Evolutionary conservation across 2,329 filamentous ascomycete genomes (phyloP), one percentile per base, ranked within the genome.

Genomic region (Nakataea oryzae): DNA sequence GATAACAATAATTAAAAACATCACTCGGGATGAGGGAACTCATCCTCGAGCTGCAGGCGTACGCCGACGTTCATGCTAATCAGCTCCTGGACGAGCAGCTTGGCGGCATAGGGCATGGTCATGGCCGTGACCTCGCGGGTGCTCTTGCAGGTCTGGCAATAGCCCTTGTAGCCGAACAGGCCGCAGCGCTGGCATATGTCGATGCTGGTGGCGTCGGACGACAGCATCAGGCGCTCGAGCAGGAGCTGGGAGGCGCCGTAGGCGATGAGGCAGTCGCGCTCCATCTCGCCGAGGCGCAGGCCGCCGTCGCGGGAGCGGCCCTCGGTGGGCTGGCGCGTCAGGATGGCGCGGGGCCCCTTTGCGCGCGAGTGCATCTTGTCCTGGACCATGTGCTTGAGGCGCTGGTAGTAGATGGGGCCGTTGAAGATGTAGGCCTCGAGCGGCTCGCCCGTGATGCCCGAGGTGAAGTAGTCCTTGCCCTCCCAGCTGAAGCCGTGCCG

Each of bases 21-120:
- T 61, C 54, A 62, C 14, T 58, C 13, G 28, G 83, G 83, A 68
- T 86, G 83, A 21, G 92, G 92, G 74, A 99, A 99, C 76, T 97
- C 91, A 72, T 99, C 95, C 70, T 91, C 91, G 67, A 99, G 77
- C 78, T 93, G 90, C 76, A 99, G 79, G 63, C 90, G 83, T 64
- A 96, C 93, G 65, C 93, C 90, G n/a, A 99, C 91, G 74, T 99
- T 99, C 95, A 99, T 99, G 74, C 91, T 96, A 71, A 96, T 88
- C 70, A 99, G 76, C 77, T 99, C 95, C 78, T 99, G 95, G 59
- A 97, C 91, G 62, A 99, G 78, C 71, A 99, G 77, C 81, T 99
- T 97, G 0, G 95, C 95, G 24, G 95, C 95, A 75, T 99, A 99
- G 41, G 95, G 95, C 83, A 99, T 96, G 41, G 88, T 93, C 89